Evolutionary conservation across 2,329 filamentous ascomycete species (phyloP), one percentile per base, ranked within the genome.

Genomic region (Penicillium psychrosexuale): DNA sequence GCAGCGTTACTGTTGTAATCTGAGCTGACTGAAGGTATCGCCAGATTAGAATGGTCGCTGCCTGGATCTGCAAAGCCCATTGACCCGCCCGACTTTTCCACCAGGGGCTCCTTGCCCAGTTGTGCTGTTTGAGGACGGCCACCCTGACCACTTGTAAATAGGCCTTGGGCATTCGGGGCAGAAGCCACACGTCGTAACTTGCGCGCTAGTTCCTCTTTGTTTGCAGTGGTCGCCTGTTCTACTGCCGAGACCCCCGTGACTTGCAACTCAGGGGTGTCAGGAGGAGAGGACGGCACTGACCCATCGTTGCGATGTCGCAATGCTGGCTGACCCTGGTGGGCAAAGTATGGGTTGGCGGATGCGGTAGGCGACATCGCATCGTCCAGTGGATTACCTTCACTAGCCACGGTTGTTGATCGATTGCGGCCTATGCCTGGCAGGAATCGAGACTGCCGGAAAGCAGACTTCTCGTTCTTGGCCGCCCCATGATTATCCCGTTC

Each of bases 311-410:
- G 91, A 77, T 99, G 94, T 70, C 93, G 88, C 66, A 97, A 80
- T 61, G 90, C 90, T 4, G 94, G 94, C 66, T 91, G 91, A 54
- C 94, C 94, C 76, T 99, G 94, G 72, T 97, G 94, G 63, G 87
- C 89, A 74, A 97, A 99, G 77, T 99, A 99, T 17, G 94, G 94
- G 72, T 99, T 99, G 61, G 91, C 93, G 69, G 93, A 86, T 48
- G 92, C 93, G 5, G 91, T 97, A 27, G 94, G 94, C 69, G 92
- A 96, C 68, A 96, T 82, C 58, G 84, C 81, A 73, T 97, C 92
- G 64, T 97, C 93, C 61, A 97, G 82, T 55, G 88, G 84, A 70
- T 97, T 91, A 65, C 92, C 92, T 76, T 97, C 93, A 75, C 91
- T 96, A 63, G 90, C 90, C 53, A 95, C 90, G 27, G 93, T 97